Evolutionary conservation across 2,329 filamentous ascomycete species (phyloP).

Genomic region (Apiospora rasikravindrae): DNA sequence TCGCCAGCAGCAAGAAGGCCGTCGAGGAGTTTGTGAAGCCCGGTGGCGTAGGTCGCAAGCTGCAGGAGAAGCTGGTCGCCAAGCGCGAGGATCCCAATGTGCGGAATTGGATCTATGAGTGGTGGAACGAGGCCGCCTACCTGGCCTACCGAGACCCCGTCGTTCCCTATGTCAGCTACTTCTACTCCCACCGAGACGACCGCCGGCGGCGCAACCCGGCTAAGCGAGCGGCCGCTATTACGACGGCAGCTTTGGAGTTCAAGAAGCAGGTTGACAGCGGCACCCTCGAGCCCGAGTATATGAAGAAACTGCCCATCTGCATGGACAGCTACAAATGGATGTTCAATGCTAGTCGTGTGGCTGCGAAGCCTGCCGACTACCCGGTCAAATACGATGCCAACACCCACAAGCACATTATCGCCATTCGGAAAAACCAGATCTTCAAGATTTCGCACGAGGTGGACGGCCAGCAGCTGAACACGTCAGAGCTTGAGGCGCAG

Average conservation of each 20-base stretch:
- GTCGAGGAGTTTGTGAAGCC: constrained; percentile 88
- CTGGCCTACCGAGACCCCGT: constrained; percentile 93
- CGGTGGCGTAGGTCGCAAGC: constrained; percentile 79
- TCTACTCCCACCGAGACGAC: constrained; percentile 98
- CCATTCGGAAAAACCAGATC: constrained; percentile 94
- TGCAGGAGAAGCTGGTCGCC: constrained; percentile 87
- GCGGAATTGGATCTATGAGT: constrained; percentile 96
- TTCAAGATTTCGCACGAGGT: constrained; percentile 89
- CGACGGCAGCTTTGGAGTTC: constrained; percentile 86
- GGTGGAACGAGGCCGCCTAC: constrained; percentile 98
- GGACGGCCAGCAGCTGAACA: constrained; percentile 83
- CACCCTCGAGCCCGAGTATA: constrained; percentile 93
- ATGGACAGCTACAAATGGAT: constrained; percentile 99
- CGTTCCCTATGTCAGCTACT: constrained; percentile 98
- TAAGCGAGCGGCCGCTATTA: constrained; percentile 90
- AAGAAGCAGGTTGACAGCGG: constrained; percentile 87
- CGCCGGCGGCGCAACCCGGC: constrained; percentile 83
- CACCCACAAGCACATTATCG: constrained; percentile 86
- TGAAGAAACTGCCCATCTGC: constrained; percentile 96
- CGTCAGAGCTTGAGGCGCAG: constrained; percentile 86
- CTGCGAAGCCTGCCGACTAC: constrained; percentile 81
- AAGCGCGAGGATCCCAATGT: constrained; percentile 77
- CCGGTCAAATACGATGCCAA: constrained; percentile 78
- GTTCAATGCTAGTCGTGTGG: constrained; percentile 93
- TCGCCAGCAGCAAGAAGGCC: constrained; percentile 76